Percentiles rank a stretch among this genome's conserved stretches.
phyloP scores from a whole-genome alignment of 2,329 filamentous ascomycete species.

The Chaetothyriales sp. region DNA sequence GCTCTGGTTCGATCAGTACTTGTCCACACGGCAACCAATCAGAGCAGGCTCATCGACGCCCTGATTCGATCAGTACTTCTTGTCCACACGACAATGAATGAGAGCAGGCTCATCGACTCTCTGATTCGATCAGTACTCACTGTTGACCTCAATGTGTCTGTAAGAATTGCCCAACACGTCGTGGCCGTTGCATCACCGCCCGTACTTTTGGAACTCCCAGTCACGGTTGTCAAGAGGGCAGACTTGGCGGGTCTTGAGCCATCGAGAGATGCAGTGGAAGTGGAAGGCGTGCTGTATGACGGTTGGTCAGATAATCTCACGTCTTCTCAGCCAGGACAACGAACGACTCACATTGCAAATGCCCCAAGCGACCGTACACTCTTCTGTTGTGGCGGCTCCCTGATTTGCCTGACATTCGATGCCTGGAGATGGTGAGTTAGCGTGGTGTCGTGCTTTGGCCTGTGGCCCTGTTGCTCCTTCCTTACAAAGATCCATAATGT shows the following conservation, averaged over 20 bases:
- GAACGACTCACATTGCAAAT: slow-evolving; percentile 77
- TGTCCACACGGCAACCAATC: no score
- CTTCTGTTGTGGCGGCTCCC: slow-evolving; percentile 89
- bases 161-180: background rate
- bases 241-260: slow-evolving; percentile 97
- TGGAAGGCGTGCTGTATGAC: slow-evolving; percentile 80
- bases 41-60: no score
- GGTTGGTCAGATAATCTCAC: slow-evolving; percentile 1
- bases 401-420: slow-evolving; percentile 99
- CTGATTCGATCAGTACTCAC: background rate
- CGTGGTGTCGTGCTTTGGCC: background rate
- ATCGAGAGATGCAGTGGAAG: slow-evolving; percentile 98
- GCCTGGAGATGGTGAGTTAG: slow-evolving; percentile 36
- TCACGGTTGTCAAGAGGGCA: slow-evolving; percentile 95
- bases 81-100: background rate
- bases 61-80: no score
- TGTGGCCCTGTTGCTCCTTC: slow-evolving; percentile 22
- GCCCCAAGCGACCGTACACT: slow-evolving; percentile 97
- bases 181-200: slow-evolving; percentile 37
- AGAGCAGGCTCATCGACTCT: background rate
- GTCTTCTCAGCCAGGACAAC: slow-evolving; percentile 1
- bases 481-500: slow-evolving; percentile 98
- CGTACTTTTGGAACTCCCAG: slow-evolving; percentile 99
- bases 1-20: no score
- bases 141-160: background rate